Conservation (phyloP, 2,329 filamentous ascomycete genomes). For the Scedosporium dehoogii region DNA sequence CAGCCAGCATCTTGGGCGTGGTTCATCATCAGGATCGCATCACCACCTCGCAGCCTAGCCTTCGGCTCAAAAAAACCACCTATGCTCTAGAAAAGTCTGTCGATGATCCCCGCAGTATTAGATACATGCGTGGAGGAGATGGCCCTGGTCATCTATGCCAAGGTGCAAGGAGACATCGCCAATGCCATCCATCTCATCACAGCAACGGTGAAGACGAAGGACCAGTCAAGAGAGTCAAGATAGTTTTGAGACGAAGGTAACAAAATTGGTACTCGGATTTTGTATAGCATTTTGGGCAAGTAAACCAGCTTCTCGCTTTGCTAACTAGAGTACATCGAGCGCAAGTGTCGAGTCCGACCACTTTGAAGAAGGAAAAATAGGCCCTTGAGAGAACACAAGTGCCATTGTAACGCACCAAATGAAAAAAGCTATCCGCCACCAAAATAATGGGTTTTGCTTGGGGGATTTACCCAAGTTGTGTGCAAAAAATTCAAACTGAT, state of each 20-base stretch:
- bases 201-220: too few species aligned
- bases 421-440: background rate
- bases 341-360: background rate
- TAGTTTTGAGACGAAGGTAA: background rate
- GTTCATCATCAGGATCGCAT: too few species aligned
- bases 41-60: too few species aligned
- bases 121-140: too few species aligned
- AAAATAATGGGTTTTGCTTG: constrained; percentile 8
- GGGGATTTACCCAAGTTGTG: background rate
- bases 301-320: background rate
- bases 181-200: too few species aligned
- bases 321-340: background rate
- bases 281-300: background rate
- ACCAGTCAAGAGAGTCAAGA: background rate
- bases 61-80: too few species aligned
- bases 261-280: background rate
- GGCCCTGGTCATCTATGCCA: too few species aligned
- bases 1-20: too few species aligned
- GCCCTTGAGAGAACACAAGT: background rate
- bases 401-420: background rate
- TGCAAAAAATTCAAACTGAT: constrained; percentile 17
- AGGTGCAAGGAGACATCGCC: too few species aligned
- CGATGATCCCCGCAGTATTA: too few species aligned
- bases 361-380: background rate
- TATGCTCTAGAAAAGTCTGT: too few species aligned